Percentiles rank a stretch among this genome's conserved stretches.
These are phyloP conservation scores for Kockiozyma suomiensis DNA, from an alignment of 805 yeast genomes.

Conservation along the genomic window DNA sequence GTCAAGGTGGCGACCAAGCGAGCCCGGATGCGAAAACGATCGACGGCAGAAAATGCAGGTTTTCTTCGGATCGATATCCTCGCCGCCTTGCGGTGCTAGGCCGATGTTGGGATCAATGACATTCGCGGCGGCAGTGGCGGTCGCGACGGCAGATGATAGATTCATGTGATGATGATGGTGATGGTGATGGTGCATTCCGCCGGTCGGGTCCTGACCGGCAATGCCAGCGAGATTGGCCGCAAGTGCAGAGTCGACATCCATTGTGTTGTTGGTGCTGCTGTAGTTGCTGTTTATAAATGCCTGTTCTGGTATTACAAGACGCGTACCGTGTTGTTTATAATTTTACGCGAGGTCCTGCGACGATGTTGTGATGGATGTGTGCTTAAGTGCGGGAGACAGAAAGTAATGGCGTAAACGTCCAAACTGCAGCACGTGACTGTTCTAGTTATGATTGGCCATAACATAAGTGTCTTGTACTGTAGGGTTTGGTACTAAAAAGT, in stretches of 20 bases:
- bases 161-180: constrained; percentile 29
- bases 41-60: constrained; percentile 57
- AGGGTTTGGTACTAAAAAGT: too few relatives aligned
- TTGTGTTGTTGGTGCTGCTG: not conserved
- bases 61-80: constrained; percentile 39
- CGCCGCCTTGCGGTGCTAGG: constrained; percentile 11
- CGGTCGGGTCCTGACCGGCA: constrained; percentile 25
- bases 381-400: not conserved
- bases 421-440: constrained; percentile 2
- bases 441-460: not conserved
- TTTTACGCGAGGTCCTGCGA: not conserved
- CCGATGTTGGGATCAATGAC: constrained; percentile 33
- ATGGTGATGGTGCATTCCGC: constrained; percentile 26
- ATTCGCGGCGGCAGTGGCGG: constrained; percentile 29
- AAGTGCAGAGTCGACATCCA: constrained; percentile 32
- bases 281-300: not conserved
- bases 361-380: constrained; percentile 6
- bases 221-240: constrained; percentile 32
- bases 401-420: constrained; percentile 6
- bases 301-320: not conserved
- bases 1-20: constrained; percentile 63
- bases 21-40: constrained; percentile 59
- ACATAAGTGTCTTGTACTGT: not conserved
- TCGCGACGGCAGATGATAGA: constrained; percentile 26
- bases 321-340: not conserved